Conservation (phyloP, 257 asterid species). For the Solanum arcanum region DNA sequence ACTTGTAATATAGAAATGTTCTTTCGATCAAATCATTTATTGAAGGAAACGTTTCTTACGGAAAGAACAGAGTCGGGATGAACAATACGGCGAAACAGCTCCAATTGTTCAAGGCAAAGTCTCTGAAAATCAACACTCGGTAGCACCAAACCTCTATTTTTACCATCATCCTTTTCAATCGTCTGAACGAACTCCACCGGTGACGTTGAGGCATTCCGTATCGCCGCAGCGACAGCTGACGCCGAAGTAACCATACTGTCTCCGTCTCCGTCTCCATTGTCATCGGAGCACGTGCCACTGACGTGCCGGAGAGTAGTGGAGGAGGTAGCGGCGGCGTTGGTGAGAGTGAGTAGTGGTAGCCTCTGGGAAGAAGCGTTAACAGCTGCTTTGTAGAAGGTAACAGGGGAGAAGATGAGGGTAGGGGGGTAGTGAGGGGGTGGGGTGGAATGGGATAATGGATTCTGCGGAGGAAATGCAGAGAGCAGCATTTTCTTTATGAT, state of each 20-base stretch:
- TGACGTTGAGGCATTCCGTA: conserved; percentile 68
- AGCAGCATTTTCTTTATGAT: conserved; percentile 34
- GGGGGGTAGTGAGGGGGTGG: conserved; percentile 12
- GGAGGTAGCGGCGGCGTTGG: conserved; percentile 17
- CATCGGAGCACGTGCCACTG: conserved; percentile 24
- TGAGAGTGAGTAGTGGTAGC: conserved; percentile 13
- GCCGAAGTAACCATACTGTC: conserved; percentile 61
- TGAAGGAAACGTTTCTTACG: conserved; percentile 19
- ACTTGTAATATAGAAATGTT: background rate
- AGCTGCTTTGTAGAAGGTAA: conserved; percentile 8
- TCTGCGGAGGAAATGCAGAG: conserved; percentile 46
- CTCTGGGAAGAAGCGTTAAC: conserved; percentile 30
- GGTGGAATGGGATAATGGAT: conserved; percentile 15
- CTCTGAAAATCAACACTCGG: conserved; percentile 85
- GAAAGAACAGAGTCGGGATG: conserved; percentile 66
- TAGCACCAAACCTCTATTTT: conserved; percentile 43
- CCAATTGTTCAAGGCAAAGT: conserved; percentile 78
- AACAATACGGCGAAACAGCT: conserved; percentile 75
- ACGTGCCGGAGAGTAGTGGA: conserved; percentile 39
- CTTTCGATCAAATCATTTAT: background rate
- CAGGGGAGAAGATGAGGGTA: conserved; percentile 13
- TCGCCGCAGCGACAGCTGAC: conserved; percentile 59
- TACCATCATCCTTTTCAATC: conserved; percentile 37
- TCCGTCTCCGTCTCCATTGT: conserved; percentile 7
- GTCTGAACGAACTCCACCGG: conserved; percentile 83